Evolutionary conservation across 208 protist genomes (phyloP), one percentile per base, ranked within the genome.

Genomic region (Leishmania martiniquensis): DNA sequence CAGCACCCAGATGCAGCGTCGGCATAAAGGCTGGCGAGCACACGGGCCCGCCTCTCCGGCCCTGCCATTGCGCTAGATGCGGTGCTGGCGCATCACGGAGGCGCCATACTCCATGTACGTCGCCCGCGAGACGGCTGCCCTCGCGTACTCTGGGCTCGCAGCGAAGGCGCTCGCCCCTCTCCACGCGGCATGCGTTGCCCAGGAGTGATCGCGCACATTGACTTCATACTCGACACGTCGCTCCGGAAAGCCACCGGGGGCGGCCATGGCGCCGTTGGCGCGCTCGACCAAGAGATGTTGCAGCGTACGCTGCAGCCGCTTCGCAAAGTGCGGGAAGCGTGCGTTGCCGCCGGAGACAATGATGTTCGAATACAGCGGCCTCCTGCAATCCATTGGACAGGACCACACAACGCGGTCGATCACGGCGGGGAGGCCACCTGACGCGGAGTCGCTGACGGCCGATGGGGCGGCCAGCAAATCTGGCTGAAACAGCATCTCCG

Each of bases 401-500:
- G 80, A 75, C 91, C 98, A 98, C 54, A 99, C 96, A 12, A 89
- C 89, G 37, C 88, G 76, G 78, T 99, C 98, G 45, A 99, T 92
- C 12, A 99, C 81, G 20, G 97, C n/a, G 99, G 87, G 57, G 98
- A 97, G 25, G 80, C 95, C 9, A 90, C 20, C 52, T 32, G 7
- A 89, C 76, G 22, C 32, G 34, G 60, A 44, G 60, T n/a, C 60
- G 60, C 32, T 66, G 15, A n/a, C 34, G 22, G 34, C 37, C 62
- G 95, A 99, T 22, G 99, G 89, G n/a, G 81, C 83, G 54, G 73
- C 83, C 9, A 32, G 76, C 77, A 99, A 99, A 77, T 99, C 98
- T 22, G 99, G 99, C 77, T 98, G 98, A 87, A 99, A 99, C 85
- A 99, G 99, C 25, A 99, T 81, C 88, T 99, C 99, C 47, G 99